Evolutionary conservation across 2,329 filamentous ascomycete genomes (phyloP).

Genomic region (Tympanopsis confertula): DNA sequence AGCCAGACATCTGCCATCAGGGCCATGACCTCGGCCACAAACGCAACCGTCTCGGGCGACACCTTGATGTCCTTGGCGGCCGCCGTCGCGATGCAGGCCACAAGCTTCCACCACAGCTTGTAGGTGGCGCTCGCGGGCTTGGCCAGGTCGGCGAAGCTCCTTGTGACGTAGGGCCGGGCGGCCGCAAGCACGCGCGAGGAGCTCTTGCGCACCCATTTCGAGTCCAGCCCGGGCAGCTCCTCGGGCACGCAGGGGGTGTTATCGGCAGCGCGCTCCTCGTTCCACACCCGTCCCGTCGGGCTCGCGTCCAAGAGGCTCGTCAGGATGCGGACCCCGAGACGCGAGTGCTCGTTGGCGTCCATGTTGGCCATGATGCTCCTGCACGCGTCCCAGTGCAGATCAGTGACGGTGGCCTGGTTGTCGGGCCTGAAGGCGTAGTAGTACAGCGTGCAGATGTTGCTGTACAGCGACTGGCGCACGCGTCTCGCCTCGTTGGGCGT

Average conservation of each 20-base stretch:
- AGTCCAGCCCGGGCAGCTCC: constrained; percentile 75
- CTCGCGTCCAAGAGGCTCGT: constrained; percentile 56
- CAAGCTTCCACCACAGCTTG: constrained; percentile 48
- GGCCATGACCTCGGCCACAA: constrained; percentile 61
- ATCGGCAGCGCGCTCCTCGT: constrained; percentile 58
- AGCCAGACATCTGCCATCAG: constrained; percentile 62
- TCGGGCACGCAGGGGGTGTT: constrained; percentile 44
- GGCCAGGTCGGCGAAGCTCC: constrained; percentile 49
- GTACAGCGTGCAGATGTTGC: constrained; percentile 67
- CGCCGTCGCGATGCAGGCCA: constrained; percentile 52
- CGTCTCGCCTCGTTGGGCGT: constrained; percentile 36
- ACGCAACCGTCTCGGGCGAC: constrained; percentile 70
- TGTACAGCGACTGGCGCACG: constrained; percentile 44
- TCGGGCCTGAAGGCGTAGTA: constrained; percentile 74
- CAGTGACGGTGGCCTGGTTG: constrained; percentile 51
- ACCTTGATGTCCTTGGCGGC: constrained; percentile 82
- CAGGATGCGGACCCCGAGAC: constrained; percentile 57
- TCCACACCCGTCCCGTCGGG: constrained; percentile 53
- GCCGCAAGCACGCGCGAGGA: constrained; percentile 51
- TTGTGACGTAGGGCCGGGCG: constrained; percentile 46
- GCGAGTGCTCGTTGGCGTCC: constrained; percentile 35
- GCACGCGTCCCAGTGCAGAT: constrained; percentile 71
- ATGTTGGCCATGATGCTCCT: constrained; percentile 41
- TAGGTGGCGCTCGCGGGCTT: constrained; percentile 39
- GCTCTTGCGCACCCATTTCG: constrained; percentile 76